Percentiles rank a stretch among this genome's conserved stretches.
Conservation (phyloP, 2,329 filamentous ascomycete genomes). For the Colletotrichum paranaense region DNA sequence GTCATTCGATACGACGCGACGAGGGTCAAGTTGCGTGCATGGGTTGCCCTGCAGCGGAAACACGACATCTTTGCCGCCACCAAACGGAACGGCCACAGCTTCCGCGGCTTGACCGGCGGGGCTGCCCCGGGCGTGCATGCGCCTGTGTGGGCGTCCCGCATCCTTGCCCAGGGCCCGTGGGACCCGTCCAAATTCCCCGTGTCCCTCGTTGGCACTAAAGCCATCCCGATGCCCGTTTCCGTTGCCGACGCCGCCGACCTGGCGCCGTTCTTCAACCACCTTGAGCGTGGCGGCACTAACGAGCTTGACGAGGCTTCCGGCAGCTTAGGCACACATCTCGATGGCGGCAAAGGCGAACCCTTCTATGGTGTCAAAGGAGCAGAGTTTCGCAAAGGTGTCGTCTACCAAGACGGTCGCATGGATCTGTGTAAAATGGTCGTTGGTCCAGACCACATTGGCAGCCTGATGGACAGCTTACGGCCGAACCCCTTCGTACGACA, state of each 20-base stretch:
- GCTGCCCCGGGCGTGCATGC: conserved; percentile 46
- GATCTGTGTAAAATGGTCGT: conserved; percentile 68
- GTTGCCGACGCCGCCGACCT: conserved; percentile 46
- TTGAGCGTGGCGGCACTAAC: conserved; percentile 45
- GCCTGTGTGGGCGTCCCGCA: conserved; percentile 47
- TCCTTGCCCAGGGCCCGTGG: conserved; percentile 49
- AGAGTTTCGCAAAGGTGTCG: conserved; percentile 51
- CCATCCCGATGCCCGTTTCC: conserved; percentile 48
- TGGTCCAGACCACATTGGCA: conserved; percentile 60
- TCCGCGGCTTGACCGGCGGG: conserved; percentile 43
- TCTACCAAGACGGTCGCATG: conserved; percentile 64
- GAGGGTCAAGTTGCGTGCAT: conserved; percentile 49
- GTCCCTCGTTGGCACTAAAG: conserved; percentile 44
- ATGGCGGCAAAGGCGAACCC: conserved; percentile 50
- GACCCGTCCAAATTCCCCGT: conserved; percentile 43
- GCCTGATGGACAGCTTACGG: conserved; percentile 61
- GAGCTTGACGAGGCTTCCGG: conserved; percentile 37
- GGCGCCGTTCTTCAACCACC: conserved; percentile 47
- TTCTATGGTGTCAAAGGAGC: conserved; percentile 48
- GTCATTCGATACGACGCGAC: conserved; percentile 52
- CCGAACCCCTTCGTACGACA: conserved; percentile 60
- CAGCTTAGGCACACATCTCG: conserved; percentile 40
- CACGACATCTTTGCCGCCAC: conserved; percentile 48
- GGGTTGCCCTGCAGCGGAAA: conserved; percentile 49
- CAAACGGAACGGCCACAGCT: conserved; percentile 44